Evolutionary conservation across 2,329 filamentous ascomycete species (phyloP).

Genomic region (Colletotrichum sp.): DNA sequence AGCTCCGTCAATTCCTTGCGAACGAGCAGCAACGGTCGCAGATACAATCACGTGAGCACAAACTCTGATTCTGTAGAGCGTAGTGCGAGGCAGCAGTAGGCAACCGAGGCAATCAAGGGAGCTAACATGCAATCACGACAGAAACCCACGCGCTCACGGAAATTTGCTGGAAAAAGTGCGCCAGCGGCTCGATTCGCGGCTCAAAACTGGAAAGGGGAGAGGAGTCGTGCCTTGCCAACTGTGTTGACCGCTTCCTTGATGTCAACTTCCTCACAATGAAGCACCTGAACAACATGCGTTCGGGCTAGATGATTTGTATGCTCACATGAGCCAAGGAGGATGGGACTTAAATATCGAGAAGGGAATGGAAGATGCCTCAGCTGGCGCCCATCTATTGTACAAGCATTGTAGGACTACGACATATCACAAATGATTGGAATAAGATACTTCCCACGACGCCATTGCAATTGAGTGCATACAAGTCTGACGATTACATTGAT

Average conservation of each 20-base stretch:
- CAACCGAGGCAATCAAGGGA: not conserved
- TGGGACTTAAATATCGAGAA: not conserved
- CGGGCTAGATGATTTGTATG: not conserved
- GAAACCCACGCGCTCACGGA: conserved; percentile 66
- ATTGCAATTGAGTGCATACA: not conserved
- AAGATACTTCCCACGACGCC: not conserved
- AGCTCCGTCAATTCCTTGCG: conserved; percentile 84
- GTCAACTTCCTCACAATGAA: conserved; percentile 84
- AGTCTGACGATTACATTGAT: not conserved
- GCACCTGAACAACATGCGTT: conserved; percentile 73
- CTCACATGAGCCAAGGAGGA: not conserved
- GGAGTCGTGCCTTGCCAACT: conserved; percentile 87
- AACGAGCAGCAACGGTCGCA: conserved; percentile 87
- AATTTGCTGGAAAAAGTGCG: conserved; percentile 94
- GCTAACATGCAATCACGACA: conserved; percentile 28
- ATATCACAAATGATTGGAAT: not conserved
- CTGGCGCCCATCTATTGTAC: not conserved
- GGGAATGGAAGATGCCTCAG: not conserved
- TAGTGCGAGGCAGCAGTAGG: not conserved
- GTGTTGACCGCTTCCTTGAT: conserved; percentile 93
- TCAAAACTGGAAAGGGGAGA: conserved; percentile 78
- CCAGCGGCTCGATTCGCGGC: conserved; percentile 74
- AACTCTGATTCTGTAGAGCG: not conserved
- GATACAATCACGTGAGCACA: conserved; percentile 61
- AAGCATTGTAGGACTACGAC: not conserved